Conservation (phyloP, 306 rosid genomes). For the Nissolia schottii region DNA sequence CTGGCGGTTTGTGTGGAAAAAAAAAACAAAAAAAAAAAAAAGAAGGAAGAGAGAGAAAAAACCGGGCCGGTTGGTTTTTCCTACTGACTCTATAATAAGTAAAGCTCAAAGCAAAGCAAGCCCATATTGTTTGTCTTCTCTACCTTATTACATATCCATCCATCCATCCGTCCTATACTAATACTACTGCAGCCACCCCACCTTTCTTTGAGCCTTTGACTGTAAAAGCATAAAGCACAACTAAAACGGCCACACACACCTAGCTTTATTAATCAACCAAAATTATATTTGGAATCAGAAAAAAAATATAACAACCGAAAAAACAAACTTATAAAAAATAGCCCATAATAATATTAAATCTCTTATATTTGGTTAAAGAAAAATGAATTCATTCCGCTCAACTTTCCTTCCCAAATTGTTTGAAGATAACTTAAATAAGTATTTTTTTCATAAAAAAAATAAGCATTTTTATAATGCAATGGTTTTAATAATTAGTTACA, state of each 20-base stretch:
- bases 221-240: conserved; percentile 68
- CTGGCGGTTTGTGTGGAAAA: conserved; percentile 35
- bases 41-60: neutral
- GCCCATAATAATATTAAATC: too few relatives aligned
- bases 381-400: too few relatives aligned
- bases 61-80: neutral
- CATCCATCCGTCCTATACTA: neutral
- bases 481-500: neutral
- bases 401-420: too few relatives aligned
- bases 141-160: too few relatives aligned
- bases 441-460: too few relatives aligned
- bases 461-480: neutral
- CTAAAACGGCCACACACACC: conserved; percentile 62
- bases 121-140: conserved; percentile 12
- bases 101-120: conserved; percentile 24
- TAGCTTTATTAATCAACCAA: conserved; percentile 22
- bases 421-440: too few relatives aligned
- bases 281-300: neutral
- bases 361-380: too few relatives aligned
- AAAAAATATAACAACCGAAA: neutral
- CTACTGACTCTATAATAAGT: too few relatives aligned
- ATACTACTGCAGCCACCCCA: conserved; percentile 4
- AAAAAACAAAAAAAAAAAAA: conserved; percentile 16
- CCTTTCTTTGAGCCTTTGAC: conserved; percentile 72
- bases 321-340: neutral